Conservation (phyloP, 1,284 basidiomycete genomes). For the Cutaneotrichosporon sp. region DNA sequence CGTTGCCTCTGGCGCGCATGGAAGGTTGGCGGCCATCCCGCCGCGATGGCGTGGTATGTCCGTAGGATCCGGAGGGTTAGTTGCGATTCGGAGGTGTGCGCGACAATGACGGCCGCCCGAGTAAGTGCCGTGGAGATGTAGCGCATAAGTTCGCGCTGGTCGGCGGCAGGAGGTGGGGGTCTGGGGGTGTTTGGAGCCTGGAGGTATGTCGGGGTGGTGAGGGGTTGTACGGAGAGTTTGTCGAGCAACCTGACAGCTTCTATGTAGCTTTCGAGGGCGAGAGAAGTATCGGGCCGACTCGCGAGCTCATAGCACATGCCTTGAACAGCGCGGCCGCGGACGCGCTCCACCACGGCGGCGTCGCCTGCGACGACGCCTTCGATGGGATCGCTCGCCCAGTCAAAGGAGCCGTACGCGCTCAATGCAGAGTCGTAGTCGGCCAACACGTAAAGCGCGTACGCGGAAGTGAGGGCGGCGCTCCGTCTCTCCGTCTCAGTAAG, state of each 20-base stretch:
- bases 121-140: constrained; percentile 45
- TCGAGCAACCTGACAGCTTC: constrained; percentile 30
- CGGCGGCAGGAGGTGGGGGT: constrained; percentile 7
- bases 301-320: constrained; percentile 45
- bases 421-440: constrained; percentile 66
- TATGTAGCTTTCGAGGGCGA: constrained; percentile 40
- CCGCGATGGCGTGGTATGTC: constrained; percentile 62
- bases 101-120: constrained; percentile 53
- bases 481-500: constrained; percentile 29
- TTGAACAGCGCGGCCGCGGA: constrained; percentile 52
- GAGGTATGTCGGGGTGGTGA: constrained; percentile 34
- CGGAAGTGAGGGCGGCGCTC: constrained; percentile 60
- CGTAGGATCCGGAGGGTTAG: constrained; percentile 61
- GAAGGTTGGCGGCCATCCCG: constrained; percentile 72
- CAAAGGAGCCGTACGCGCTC: constrained; percentile 60
- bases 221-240: constrained; percentile 26
- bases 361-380: constrained; percentile 48
- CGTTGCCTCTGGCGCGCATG: constrained; percentile 69
- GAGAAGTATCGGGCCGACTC: constrained; percentile 22
- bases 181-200: constrained; percentile 18
- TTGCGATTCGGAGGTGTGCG: constrained; percentile 28
- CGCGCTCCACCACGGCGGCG: constrained; percentile 49
- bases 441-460: constrained; percentile 74
- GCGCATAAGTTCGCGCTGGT: constrained; percentile 46
- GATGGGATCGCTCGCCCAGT: constrained; percentile 53